These are phyloP conservation scores for Combretum micranthum DNA, from an alignment of 345 rosid species.

Conservation along the genomic window DNA sequence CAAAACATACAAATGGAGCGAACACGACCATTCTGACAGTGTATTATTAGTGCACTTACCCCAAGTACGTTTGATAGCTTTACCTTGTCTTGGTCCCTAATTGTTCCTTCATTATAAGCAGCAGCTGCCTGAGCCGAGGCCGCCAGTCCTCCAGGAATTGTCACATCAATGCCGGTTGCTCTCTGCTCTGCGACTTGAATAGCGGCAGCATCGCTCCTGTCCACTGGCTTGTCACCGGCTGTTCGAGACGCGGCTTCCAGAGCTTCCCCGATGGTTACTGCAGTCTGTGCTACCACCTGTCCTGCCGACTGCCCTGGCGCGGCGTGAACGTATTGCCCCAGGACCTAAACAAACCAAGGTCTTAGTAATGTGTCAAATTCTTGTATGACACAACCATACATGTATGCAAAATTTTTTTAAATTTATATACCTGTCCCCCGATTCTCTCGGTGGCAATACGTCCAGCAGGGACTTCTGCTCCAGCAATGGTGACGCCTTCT, in stretches of 20 bases:
- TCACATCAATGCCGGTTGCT: constrained; percentile 8
- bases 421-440: constrained; percentile 25
- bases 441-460: constrained; percentile 15
- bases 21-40: too few species aligned
- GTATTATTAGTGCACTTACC: not conserved
- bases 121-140: constrained; percentile 26
- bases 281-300: not conserved
- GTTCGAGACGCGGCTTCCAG: constrained; percentile 16
- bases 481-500: constrained; percentile 17
- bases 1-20: too few species aligned
- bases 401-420: too few species aligned
- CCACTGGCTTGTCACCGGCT: constrained; percentile 18
- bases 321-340: constrained; percentile 13
- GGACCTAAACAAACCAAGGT: constrained; percentile 6
- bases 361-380: not conserved
- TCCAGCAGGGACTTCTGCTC: constrained; percentile 15
- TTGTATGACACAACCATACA: not conserved
- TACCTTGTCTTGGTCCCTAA: constrained; percentile 13
- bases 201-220: constrained; percentile 19
- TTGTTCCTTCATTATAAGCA: constrained; percentile 11
- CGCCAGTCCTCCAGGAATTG: constrained; percentile 13
- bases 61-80: constrained; percentile 16
- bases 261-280: constrained; percentile 17
- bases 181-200: constrained; percentile 12
- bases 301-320: not conserved